Base-by-base conservation (phyloP, 2,329 filamentous ascomycete genomes). In the Monilinia laxa region DNA sequence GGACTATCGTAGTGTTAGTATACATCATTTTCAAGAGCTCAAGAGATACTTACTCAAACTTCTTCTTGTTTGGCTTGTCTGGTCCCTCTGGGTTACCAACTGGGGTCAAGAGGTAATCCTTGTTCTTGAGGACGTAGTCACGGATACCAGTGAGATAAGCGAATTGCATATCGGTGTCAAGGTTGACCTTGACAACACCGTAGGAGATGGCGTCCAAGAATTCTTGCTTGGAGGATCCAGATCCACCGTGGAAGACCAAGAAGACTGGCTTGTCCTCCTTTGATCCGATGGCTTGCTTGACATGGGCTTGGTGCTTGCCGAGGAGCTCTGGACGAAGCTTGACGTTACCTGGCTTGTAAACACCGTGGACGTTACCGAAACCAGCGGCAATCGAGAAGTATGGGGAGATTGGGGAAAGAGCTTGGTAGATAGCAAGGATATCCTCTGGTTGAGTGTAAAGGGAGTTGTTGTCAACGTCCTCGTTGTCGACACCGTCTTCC, bases 11-110 rank as follows among this genome's bases (percentile, higher is more conserved):
- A 40, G 23, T 40, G 11, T 65, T 52, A 65, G 63, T 49, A 59
- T 65, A 38, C 16, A 18, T 38, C 16, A 2, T 38, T 38, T n/a
- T 42, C 40, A 49, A 38, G 5, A 3, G 52, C 4, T 38, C 5
- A 40, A 10, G 23, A 6, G 18, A 31, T n/a, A 31, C 63, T 59
- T 57, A 65, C 63, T 90, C 88, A 75, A 91, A 93, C 83, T 84
- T 89, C 84, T 97, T 98, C 91, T 99, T 99, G 89, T 99, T 99
- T 78, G 95, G 94, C 90, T 98, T 98, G 83, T 97, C 92, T 25
- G 87, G 89, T 69, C 94, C 93, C 62, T 98, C 93, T 72, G 94
- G 94, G 87, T 98, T 99, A 76, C 95, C 95, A 74, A 99, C 90
- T 77, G 92, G 86, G 69, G 85, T 87, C 82, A 86, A 82, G 74